phyloP scores from a whole-genome alignment of 331 rosid species.

The Quercus lobata region DNA sequence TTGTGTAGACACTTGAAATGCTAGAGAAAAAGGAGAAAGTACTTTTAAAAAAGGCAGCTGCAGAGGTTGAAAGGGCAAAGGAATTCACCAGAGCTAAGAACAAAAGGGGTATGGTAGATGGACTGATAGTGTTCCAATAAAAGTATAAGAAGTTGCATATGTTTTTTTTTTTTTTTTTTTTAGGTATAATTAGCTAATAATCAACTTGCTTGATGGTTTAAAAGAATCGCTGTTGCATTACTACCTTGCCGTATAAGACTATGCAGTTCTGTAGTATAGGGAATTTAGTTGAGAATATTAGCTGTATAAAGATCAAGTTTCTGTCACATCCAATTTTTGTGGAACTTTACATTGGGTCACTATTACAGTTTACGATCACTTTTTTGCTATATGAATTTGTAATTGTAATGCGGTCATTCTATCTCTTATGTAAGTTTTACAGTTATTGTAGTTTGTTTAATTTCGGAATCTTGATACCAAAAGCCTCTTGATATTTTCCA shows the following conservation, averaged over 20 bases:
- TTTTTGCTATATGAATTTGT: neutral
- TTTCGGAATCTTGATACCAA: neutral
- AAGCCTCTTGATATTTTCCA: neutral
- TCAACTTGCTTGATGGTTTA: neutral
- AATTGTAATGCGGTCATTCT: neutral
- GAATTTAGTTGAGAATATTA: neutral
- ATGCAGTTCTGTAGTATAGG: neutral
- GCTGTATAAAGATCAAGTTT: neutral
- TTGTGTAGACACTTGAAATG: conserved; percentile 90
- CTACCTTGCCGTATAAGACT: neutral
- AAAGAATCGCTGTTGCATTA: neutral
- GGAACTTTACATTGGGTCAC: neutral
- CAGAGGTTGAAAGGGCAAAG: conserved; percentile 90
- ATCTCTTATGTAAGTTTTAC: neutral
- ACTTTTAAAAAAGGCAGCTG: conserved; percentile 67
- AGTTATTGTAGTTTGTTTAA: neutral
- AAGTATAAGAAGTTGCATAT: neutral
- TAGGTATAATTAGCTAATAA: neutral
- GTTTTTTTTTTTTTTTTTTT: no score
- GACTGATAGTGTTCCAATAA: neutral
- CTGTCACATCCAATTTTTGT: neutral
- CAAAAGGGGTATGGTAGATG: conserved; percentile 59
- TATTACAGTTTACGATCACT: neutral
- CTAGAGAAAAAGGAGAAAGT: conserved; percentile 95
- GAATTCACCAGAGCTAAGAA: conserved; percentile 80